Evolutionary conservation across 2,329 filamentous ascomycete species (phyloP).

Genomic region (Elsinoe fawcettii): DNA sequence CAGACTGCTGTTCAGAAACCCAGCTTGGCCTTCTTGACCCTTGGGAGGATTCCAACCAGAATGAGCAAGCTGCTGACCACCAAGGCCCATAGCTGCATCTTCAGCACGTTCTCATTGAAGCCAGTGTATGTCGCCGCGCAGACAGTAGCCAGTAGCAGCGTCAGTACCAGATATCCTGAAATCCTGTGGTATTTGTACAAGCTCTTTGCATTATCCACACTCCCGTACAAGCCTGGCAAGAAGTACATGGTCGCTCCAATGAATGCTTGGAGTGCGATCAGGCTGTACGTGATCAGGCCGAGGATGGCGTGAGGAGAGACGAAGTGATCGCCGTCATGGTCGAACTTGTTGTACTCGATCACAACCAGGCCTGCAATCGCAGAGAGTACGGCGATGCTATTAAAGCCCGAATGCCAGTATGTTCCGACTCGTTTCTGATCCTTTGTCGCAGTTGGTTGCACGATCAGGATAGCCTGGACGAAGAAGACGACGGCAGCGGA

Average conservation of each 20-base stretch:
- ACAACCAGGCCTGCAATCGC: slow-evolving; percentile 59
- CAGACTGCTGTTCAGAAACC: slow-evolving; percentile 35
- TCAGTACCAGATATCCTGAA: slow-evolving; percentile 64
- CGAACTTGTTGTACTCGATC: slow-evolving; percentile 79
- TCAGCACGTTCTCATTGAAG: slow-evolving; percentile 60
- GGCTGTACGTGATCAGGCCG: slow-evolving; percentile 65
- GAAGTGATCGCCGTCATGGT: slow-evolving; percentile 62
- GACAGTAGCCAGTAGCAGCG: slow-evolving; percentile 66
- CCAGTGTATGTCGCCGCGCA: slow-evolving; percentile 66
- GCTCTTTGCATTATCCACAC: slow-evolving; percentile 68
- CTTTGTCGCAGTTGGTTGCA: slow-evolving; percentile 78
- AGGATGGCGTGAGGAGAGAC: slow-evolving; percentile 73
- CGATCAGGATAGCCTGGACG: slow-evolving; percentile 69
- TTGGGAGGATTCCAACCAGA: slow-evolving; percentile 63
- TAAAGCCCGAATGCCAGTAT: slow-evolving; percentile 61
- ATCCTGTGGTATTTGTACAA: slow-evolving; percentile 86
- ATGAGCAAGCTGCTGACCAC: slow-evolving; percentile 59
- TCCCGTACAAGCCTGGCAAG: slow-evolving; percentile 65
- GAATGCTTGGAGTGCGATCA: slow-evolving; percentile 64
- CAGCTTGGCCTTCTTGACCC: slow-evolving; percentile 77
- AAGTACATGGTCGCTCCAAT: slow-evolving; percentile 81
- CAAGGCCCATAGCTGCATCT: slow-evolving; percentile 70
- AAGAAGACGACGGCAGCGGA: slow-evolving; percentile 64
- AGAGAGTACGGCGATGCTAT: slow-evolving; percentile 54
- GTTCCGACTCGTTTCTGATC: slow-evolving; percentile 62